These are phyloP conservation scores for Sporothrix humicola DNA, from an alignment of 2,329 filamentous ascomycete genomes.

Conservation along the genomic window DNA sequence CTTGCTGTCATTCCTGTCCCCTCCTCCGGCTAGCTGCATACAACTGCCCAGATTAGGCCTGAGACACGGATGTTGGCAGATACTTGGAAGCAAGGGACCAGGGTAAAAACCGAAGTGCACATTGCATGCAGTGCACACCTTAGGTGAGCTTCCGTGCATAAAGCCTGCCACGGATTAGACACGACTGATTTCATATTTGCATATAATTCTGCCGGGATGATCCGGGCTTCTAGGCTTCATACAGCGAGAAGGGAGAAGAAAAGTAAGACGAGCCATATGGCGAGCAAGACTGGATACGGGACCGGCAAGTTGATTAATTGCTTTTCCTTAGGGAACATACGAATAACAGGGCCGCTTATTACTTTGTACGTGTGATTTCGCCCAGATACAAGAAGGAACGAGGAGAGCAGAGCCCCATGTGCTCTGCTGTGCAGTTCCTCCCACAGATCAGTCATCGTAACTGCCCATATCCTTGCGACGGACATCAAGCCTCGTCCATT, in stretches of 20 bases:
- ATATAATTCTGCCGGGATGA: background rate
- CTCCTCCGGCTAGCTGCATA: conserved; percentile 9
- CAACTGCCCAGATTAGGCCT: background rate
- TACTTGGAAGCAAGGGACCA: background rate
- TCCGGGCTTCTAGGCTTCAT: background rate
- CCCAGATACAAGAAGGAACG: no score
- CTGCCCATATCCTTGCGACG: background rate
- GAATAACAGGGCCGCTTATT: no score
- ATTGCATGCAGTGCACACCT: background rate
- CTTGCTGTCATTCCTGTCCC: background rate
- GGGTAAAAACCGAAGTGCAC: background rate
- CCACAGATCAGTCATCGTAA: background rate
- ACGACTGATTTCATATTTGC: no score
- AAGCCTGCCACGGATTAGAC: background rate
- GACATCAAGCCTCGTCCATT: background rate
- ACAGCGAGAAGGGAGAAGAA: background rate
- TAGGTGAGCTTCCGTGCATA: background rate
- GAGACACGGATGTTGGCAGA: conserved; percentile 5
- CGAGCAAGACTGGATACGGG: no score
- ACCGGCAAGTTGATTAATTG: no score
- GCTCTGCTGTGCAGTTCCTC: background rate
- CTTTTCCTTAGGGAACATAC: no score
- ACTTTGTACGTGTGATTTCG: no score
- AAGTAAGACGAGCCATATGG: no score
- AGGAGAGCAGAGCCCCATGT: no score